These are phyloP conservation scores for Aspergillus amoenus DNA, from an alignment of 2,329 filamentous ascomycete genomes.

Conservation along the genomic window DNA sequence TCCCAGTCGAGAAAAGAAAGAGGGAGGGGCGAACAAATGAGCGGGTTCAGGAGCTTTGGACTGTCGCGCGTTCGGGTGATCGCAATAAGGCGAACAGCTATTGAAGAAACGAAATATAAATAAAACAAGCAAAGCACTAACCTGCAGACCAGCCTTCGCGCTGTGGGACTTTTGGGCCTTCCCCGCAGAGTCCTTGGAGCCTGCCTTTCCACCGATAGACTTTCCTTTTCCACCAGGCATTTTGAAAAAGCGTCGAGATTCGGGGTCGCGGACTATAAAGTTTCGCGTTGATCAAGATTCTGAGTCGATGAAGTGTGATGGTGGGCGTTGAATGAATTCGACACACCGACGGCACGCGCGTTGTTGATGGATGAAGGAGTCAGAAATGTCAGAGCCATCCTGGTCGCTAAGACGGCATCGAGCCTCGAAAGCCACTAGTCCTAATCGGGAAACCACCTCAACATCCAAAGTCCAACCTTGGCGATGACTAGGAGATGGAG, in stretches of 20 bases:
- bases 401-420: slow-evolving; percentile 36
- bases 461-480: slow-evolving; percentile 17
- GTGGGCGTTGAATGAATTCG: slow-evolving; percentile 31
- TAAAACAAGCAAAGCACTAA: slow-evolving; percentile 52
- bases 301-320: slow-evolving; percentile 23
- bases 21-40: slow-evolving; percentile 2
- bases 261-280: slow-evolving; percentile 26
- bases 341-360: slow-evolving; percentile 32
- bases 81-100: slow-evolving; percentile 1
- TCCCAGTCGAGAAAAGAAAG: neutral
- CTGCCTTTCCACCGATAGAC: slow-evolving; percentile 85
- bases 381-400: slow-evolving; percentile 39
- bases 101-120: neutral
- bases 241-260: slow-evolving; percentile 30
- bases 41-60: neutral
- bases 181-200: slow-evolving; percentile 76
- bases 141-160: slow-evolving; percentile 91
- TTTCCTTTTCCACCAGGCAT: slow-evolving; percentile 94
- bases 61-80: neutral
- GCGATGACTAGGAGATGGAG: slow-evolving; percentile 12
- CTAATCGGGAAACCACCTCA: slow-evolving; percentile 31
- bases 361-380: slow-evolving; percentile 47
- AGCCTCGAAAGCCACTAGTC: slow-evolving; percentile 34
- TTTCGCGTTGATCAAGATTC: slow-evolving; percentile 27
- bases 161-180: slow-evolving; percentile 94